Base-by-base conservation (phyloP, 768 basidiomycete genomes). In the Hemileccinum impolitum region DNA sequence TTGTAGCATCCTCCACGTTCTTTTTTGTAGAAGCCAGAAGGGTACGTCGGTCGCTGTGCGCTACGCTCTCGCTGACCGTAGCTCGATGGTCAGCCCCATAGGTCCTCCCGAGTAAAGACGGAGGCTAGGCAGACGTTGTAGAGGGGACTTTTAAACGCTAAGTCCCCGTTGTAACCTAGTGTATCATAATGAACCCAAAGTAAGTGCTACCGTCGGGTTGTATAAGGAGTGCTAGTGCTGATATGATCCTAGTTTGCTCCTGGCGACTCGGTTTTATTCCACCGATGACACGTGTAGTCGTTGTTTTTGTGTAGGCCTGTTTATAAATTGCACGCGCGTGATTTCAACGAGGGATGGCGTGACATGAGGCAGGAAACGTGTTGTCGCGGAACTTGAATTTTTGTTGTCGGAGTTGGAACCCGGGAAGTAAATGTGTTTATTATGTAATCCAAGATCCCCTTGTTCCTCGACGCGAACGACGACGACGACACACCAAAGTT, bases 1-100 rank as follows among this genome's bases (percentile, higher is more conserved):
- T 63, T 52, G 45, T 63, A 51, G 63, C 61, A 3, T 44, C 43
- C 39, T 63, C 61, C 50, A 65, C 61, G 32, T 63, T 63, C 61
- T 63, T 63, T 65, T 63, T 52, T 17, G 63, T 62, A 54, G 61
- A 63, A 50, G 61, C 53, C 46, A 59, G 50, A 59, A 51, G 48
- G 63, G 61, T 63, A 39, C 25, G 63, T 50, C 36, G 34, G 44
- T 49, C 52, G 45, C 17, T 12, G 43, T 47, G 18, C 1, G 32
- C 31, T 18, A 2, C 31, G 1, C 34, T 15, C 18, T 43, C 9
- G 39, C 53, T 63, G 39, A 63, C 45, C 2, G 46, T 26, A 17
- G 18, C 5, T 25, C 5, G 47, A 14, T 26, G n/a, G 13, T 21
- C 6, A 65, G 63, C 63, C 63, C 11, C 46, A 53, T 43, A 56